phyloP scores from a whole-genome alignment of 345 rosid genomes.

The Carallia pectinifolia region DNA sequence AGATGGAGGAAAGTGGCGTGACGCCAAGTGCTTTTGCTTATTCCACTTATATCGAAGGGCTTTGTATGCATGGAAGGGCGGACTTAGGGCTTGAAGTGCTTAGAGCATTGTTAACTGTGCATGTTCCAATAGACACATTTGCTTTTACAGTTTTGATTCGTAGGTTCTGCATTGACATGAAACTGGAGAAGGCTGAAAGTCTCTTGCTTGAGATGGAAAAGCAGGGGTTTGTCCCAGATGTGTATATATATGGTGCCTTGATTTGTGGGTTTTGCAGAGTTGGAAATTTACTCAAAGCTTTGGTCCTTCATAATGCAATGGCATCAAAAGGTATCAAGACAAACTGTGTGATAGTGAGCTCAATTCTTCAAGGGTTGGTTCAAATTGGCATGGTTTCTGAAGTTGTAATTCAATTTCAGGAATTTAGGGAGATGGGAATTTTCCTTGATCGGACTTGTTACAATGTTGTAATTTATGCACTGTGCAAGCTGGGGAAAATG shows the following conservation, averaged over 20 bases:
- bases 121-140: constrained; percentile 35
- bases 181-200: constrained; percentile 48
- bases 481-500: constrained; percentile 58
- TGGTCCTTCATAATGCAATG: constrained; percentile 45
- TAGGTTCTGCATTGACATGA: constrained; percentile 61
- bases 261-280: constrained; percentile 48
- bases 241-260: constrained; percentile 37
- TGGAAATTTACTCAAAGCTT: constrained; percentile 44
- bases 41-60: constrained; percentile 59
- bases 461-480: constrained; percentile 47
- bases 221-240: constrained; percentile 45
- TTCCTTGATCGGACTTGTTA: constrained; percentile 61
- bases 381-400: constrained; percentile 36
- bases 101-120: constrained; percentile 16
- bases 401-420: constrained; percentile 38
- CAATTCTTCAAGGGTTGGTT: constrained; percentile 58
- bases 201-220: constrained; percentile 49
- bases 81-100: constrained; percentile 44
- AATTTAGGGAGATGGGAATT: constrained; percentile 36
- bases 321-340: constrained; percentile 45
- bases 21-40: constrained; percentile 44
- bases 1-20: constrained; percentile 47
- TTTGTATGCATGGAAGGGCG: constrained; percentile 46
- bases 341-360: constrained; percentile 53
- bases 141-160: constrained; percentile 47